Conservation (phyloP, 768 basidiomycete genomes). For the Paxillus rubicundulus region DNA sequence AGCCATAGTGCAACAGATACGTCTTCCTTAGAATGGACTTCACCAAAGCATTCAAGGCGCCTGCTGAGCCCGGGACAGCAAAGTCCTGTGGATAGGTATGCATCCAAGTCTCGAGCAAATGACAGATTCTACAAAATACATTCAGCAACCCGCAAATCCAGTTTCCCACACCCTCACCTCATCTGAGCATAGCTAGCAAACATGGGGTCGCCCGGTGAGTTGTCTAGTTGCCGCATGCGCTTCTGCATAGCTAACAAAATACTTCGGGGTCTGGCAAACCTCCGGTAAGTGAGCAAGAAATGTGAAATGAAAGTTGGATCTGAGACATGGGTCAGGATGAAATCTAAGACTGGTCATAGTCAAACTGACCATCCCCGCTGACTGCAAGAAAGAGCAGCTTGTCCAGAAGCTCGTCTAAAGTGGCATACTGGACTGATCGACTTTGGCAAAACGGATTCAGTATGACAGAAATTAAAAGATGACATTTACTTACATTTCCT, state of each 20-base stretch:
- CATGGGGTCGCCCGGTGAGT: constrained; percentile 73
- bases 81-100: constrained; percentile 76
- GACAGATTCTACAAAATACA: constrained; percentile 59
- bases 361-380: constrained; percentile 70
- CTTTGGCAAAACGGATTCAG: constrained; percentile 27
- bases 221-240: constrained; percentile 74
- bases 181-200: constrained; percentile 87
- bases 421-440: constrained; percentile 68
- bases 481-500: constrained; percentile 47
- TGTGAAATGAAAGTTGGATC: constrained; percentile 76
- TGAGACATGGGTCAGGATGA: constrained; percentile 29
- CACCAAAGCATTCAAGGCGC: constrained; percentile 72
- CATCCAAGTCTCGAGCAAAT: constrained; percentile 77
- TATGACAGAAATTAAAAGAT: neutral
- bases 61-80: constrained; percentile 68
- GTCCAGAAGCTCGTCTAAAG: constrained; percentile 75
- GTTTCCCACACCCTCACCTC: constrained; percentile 46
- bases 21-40: constrained; percentile 78
- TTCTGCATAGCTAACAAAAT: constrained; percentile 87
- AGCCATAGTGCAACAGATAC: constrained; percentile 81
- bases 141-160: constrained; percentile 3
- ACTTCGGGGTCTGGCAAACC: constrained; percentile 76
- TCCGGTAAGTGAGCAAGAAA: constrained; percentile 80
- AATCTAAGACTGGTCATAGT: constrained; percentile 4
- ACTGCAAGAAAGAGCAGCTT: constrained; percentile 80